Evolutionary conservation across 2,329 filamentous ascomycete species (phyloP).

Genomic region (Arthrobotrys conoides): DNA sequence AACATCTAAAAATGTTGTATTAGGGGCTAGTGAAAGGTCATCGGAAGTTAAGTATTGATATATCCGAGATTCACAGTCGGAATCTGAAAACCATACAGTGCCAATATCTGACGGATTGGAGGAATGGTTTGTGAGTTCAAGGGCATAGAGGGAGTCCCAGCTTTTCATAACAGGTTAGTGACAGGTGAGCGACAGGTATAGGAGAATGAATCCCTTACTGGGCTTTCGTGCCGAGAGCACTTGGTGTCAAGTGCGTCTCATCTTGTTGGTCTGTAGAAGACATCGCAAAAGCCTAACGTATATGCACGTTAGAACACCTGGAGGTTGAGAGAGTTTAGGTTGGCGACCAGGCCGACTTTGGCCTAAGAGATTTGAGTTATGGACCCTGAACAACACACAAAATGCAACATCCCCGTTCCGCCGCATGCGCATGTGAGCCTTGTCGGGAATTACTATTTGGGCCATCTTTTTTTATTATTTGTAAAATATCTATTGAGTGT

Average conservation of each 20-base stretch:
- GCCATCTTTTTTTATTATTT: too few species aligned
- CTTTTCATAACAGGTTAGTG: slow-evolving; percentile 67
- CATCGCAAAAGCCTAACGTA: slow-evolving; percentile 11
- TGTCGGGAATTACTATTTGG: too few species aligned
- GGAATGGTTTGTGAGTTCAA: slow-evolving; percentile 79
- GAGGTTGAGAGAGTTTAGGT: background rate
- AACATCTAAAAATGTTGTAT: slow-evolving; percentile 82
- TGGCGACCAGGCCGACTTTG: background rate
- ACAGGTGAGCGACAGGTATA: background rate
- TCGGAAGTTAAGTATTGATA: slow-evolving; percentile 76
- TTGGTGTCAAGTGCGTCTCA: slow-evolving; percentile 62
- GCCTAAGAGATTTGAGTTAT: background rate
- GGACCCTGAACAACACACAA: slow-evolving; percentile 19
- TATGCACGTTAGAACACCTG: background rate
- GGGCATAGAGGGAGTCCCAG: slow-evolving; percentile 82
- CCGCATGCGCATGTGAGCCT: too few species aligned
- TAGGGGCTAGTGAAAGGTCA: slow-evolving; percentile 65
- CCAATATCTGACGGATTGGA: slow-evolving; percentile 83
- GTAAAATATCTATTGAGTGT: too few species aligned
- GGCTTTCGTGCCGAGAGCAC: slow-evolving; percentile 84
- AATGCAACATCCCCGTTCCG: slow-evolving; percentile 3
- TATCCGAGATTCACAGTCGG: slow-evolving; percentile 86
- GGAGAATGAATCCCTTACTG: slow-evolving; percentile 74
- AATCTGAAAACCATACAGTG: slow-evolving; percentile 97
- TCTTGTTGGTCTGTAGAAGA: slow-evolving; percentile 32